Evolutionary conservation across 202 grass and related monocot species (phyloP).

Genomic region (Dendrocalamus latiflorus): DNA sequence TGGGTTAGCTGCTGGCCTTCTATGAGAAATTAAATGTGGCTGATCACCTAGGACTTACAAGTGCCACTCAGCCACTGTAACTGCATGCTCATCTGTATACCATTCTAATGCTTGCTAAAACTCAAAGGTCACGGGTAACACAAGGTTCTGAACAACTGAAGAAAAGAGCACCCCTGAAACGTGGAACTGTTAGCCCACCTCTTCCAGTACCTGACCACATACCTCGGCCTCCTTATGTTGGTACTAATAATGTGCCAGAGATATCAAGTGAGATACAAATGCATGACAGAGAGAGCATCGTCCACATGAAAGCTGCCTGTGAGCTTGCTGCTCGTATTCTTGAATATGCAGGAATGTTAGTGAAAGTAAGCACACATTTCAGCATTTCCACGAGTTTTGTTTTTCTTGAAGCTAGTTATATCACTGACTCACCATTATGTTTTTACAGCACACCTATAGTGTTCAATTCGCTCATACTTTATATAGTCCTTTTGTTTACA

Average conservation of each 20-base stretch:
- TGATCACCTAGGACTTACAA: background rate
- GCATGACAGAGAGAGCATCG: constrained; percentile 65
- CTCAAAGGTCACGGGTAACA: constrained; percentile 31
- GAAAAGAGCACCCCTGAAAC: constrained; percentile 55
- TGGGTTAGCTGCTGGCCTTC: background rate
- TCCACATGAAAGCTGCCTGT: constrained; percentile 76
- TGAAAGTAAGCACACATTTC: constrained; percentile 55
- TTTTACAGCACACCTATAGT: background rate
- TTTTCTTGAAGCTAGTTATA: constrained; percentile 14
- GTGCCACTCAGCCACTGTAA: background rate
- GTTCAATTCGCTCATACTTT: background rate
- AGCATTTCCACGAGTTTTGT: background rate
- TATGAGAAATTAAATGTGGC: background rate
- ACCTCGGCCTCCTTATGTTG: constrained; percentile 63
- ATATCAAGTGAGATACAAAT: constrained; percentile 69
- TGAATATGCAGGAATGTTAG: constrained; percentile 72
- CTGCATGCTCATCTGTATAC: background rate
- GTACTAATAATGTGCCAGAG: constrained; percentile 48
- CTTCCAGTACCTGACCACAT: constrained; percentile 71
- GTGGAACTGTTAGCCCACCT: constrained; percentile 61
- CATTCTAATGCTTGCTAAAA: constrained; percentile 19
- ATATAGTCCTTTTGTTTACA: background rate
- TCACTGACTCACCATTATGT: background rate
- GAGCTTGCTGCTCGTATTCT: constrained; percentile 79
- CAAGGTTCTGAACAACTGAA: constrained; percentile 41